A percentile compares a stretch with the other conserved stretches of the same genome.
phyloP scores from a whole-genome alignment of 106 monocot genomes.

The Agapanthus africanus region DNA sequence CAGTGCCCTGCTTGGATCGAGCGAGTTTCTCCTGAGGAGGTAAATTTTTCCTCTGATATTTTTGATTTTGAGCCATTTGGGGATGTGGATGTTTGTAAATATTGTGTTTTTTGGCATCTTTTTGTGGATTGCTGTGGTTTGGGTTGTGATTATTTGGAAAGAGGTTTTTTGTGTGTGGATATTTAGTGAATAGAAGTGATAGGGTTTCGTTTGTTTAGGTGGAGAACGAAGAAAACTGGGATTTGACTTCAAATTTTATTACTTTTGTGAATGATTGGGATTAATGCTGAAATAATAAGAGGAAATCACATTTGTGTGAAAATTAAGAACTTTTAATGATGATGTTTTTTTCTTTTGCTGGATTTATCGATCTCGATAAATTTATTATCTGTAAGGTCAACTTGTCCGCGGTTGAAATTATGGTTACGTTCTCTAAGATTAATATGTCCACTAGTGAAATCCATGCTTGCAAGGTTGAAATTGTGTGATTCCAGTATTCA shows the following conservation, averaged over 20 bases:
- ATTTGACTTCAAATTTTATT: neutral
- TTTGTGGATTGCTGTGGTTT: neutral
- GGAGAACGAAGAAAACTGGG: neutral
- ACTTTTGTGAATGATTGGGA: neutral
- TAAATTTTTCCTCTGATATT: neutral
- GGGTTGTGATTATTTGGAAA: neutral
- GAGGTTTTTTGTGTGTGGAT: neutral
- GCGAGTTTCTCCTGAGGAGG: neutral
- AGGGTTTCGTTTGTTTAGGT: neutral
- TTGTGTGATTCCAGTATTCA: too few species aligned
- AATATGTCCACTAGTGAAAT: neutral
- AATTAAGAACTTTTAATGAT: neutral
- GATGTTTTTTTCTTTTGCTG: neutral
- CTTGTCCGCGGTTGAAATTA: neutral
- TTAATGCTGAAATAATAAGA: neutral
- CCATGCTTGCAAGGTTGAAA: neutral
- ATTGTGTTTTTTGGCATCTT: neutral
- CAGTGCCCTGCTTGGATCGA: conserved; percentile 12
- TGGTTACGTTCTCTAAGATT: neutral
- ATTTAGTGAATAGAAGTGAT: neutral
- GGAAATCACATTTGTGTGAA: too few species aligned
- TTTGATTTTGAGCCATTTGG: neutral
- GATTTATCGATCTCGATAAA: neutral
- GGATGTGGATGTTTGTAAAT: neutral
- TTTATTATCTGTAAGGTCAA: neutral